Evolutionary conservation across 768 basidiomycete species (phyloP).

Genomic region (Udeniomyces megalosporus): DNA sequence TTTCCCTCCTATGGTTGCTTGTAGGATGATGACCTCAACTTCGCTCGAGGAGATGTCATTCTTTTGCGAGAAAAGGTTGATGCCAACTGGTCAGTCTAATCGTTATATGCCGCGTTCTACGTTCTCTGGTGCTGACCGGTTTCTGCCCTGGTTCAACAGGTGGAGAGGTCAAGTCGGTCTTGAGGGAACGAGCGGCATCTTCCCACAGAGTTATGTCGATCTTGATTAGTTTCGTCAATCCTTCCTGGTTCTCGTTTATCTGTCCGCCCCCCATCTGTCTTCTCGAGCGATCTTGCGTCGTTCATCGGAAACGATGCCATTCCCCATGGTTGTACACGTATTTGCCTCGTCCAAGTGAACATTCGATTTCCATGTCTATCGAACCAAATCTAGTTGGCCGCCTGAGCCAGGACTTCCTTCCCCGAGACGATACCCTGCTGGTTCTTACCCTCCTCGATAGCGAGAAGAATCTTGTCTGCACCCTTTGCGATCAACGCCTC

Average conservation of each 20-base stretch:
- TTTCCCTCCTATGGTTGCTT: background rate
- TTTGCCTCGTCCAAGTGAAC: no score
- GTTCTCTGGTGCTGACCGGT: background rate
- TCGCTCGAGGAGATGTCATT: constrained; percentile 6
- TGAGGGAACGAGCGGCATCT: background rate
- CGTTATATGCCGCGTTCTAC: background rate
- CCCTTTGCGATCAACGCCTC: constrained; percentile 48
- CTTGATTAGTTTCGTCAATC: background rate
- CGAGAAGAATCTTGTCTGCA: constrained; percentile 49
- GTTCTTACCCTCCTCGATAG: background rate
- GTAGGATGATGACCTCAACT: constrained; percentile 1
- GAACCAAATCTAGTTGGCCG: no score
- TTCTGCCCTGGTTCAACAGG: background rate
- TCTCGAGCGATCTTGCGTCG: no score
- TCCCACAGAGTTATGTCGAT: constrained; percentile 6
- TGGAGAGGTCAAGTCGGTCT: constrained; percentile 1
- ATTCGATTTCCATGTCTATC: no score
- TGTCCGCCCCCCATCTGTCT: no score
- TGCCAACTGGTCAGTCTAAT: constrained; percentile 3
- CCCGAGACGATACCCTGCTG: background rate
- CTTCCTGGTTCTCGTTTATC: no score
- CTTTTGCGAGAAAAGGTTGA: constrained; percentile 1
- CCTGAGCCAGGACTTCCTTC: background rate
- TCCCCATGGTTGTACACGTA: no score
- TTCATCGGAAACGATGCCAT: no score